Evolutionary conservation across 2,329 filamentous ascomycete genomes (phyloP).

Genomic region (Colletotrichum sp.): DNA sequence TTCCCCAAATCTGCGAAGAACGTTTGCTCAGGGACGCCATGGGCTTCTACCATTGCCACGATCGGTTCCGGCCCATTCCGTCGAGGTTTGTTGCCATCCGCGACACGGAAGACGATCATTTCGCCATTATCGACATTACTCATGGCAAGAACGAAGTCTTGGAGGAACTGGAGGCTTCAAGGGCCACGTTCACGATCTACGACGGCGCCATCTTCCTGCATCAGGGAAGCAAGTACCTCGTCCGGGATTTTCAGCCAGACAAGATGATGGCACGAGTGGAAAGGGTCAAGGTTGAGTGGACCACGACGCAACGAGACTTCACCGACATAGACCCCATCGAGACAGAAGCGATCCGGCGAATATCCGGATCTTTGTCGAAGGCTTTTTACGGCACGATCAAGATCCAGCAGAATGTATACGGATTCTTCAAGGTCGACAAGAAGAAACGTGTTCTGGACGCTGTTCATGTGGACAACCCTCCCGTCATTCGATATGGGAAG

Average conservation of each 20-base stretch:
- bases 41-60: constrained; percentile 90
- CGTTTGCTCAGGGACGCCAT: constrained; percentile 75
- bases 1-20: constrained; percentile 74
- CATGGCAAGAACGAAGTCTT: constrained; percentile 83
- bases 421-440: constrained; percentile 96
- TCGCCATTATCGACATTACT: constrained; percentile 89
- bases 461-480: constrained; percentile 90
- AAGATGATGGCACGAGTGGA: constrained; percentile 85
- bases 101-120: constrained; percentile 88
- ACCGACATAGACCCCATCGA: constrained; percentile 94
- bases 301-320: constrained; percentile 88
- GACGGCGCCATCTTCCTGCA: constrained; percentile 97
- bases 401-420: constrained; percentile 88
- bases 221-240: constrained; percentile 91
- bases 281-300: constrained; percentile 92
- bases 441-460: constrained; percentile 87
- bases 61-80: constrained; percentile 84
- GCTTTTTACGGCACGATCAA: constrained; percentile 89
- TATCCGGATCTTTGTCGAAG: constrained; percentile 65
- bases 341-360: constrained; percentile 83
- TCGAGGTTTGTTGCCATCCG: constrained; percentile 86
- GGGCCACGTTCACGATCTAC: constrained; percentile 96
- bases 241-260: constrained; percentile 86
- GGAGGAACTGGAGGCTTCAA: constrained; percentile 93
- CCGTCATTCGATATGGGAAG: constrained; percentile 82